Evolutionary conservation across 1,284 basidiomycete species (phyloP), one percentile per base, ranked within the genome.

Genomic region (Heterobasidion parviporum): DNA sequence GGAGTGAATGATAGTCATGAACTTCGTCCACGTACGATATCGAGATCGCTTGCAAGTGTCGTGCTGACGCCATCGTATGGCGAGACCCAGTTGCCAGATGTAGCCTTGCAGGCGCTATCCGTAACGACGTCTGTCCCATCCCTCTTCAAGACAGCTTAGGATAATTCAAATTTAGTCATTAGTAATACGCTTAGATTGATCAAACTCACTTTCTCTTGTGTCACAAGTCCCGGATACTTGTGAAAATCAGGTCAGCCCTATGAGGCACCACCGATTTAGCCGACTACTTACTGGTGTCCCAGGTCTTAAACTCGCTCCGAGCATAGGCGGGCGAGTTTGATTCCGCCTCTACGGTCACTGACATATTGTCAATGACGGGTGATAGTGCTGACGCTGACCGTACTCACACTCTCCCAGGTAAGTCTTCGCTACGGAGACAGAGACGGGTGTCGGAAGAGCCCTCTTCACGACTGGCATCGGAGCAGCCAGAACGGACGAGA

Each of bases 81-180:
- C 6, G 77, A 79, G 3, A 78, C 71, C 79, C 79, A 81, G n/a
- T 70, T 65, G 6, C 78, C 79, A 8, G 76, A 78, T 16, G 72
- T 76, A 1, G 74, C 64, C 10, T 63, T 63, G 61, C 79, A 81
- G 12, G 68, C 62, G 57, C 64, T 68, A 61, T 70, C 68, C 1
- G 71, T 72, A 9, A 75, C 72, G 34, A 80, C 78, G 59, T 65
- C 68, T 9, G 73, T 77, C 2, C 79, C 79, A 60, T 81, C 80
- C 15, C 80, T 74, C 61, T 75, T 80, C 54, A 81, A 66, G 33
- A 81, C 76, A 9, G 77, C 76, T 78, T 51, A 26, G 26, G 15
- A 34, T 43, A 46, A 12, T 16, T 18, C n/a, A 44, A 52, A n/a
- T 20, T 14, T n/a, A 26, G 53, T 41, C 15, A 8, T 54, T 34